These are phyloP conservation scores for Eimeria acervulina DNA, from an alignment of 169 alveolate species.

Conservation along the genomic window DNA sequence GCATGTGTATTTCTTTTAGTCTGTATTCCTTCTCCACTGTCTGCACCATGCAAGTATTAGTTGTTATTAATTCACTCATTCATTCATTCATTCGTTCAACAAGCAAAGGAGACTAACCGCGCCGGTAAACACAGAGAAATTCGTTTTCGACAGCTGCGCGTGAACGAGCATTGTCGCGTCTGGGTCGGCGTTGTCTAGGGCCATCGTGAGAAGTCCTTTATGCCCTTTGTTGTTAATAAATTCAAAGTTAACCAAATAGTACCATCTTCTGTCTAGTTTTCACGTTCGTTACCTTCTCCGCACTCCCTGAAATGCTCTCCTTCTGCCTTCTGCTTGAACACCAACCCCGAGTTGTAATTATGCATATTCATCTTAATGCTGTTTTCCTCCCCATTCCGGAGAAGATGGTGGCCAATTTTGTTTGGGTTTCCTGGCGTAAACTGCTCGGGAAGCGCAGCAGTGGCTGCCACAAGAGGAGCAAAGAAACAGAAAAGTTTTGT, in stretches of 20 bases:
- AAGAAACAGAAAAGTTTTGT: background rate
- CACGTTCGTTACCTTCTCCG: constrained; percentile 82
- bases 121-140: constrained; percentile 47
- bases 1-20: constrained; percentile 51
- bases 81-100: background rate
- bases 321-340: background rate
- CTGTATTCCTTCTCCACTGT: constrained; percentile 36
- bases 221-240: background rate
- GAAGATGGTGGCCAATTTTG: background rate
- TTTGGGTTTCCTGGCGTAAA: no score
- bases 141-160: constrained; percentile 32
- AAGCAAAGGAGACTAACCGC: background rate
- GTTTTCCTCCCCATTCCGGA: no score
- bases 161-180: constrained; percentile 72
- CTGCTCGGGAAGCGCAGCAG: no score
- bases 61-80: background rate
- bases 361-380: background rate
- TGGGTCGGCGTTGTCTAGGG: constrained; percentile 48
- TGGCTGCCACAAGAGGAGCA: no score
- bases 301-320: constrained; percentile 65
- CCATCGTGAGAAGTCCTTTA: constrained; percentile 75
- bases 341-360: background rate
- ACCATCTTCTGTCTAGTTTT: background rate
- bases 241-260: background rate
- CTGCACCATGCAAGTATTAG: background rate